Evolutionary conservation across 345 rosid genomes (phyloP).

Genomic region (Linum tenue): DNA sequence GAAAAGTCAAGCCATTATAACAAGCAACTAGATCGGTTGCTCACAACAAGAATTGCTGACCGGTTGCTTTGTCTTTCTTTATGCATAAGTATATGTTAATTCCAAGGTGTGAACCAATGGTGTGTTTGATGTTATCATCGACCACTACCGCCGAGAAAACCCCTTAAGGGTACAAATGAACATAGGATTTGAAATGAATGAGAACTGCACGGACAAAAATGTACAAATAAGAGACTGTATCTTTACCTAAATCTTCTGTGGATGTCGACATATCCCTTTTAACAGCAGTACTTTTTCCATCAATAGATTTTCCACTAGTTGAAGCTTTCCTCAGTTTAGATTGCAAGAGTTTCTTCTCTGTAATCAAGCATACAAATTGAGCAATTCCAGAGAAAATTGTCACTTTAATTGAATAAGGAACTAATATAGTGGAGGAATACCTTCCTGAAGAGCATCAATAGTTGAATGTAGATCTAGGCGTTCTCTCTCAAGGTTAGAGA

Average conservation of each 20-base stretch:
- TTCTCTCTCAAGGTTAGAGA: conserved; percentile 75
- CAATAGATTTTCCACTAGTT: conserved; percentile 40
- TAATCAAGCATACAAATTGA: neutral
- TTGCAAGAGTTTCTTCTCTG: conserved; percentile 94
- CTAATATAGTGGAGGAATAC: conserved; percentile 21
- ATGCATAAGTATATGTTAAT: too few species aligned
- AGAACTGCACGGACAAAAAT: neutral
- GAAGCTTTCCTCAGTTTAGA: conserved; percentile 76
- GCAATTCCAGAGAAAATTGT: neutral
- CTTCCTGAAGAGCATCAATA: conserved; percentile 87
- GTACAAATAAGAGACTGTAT: neutral
- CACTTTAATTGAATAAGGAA: neutral
- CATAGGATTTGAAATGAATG: neutral
- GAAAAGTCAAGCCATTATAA: too few species aligned
- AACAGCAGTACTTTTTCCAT: conserved; percentile 28
- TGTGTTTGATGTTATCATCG: neutral
- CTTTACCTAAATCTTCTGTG: conserved; percentile 75
- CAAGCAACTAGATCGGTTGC: too few species aligned
- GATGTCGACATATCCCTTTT: conserved; percentile 68
- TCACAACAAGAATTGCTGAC: too few species aligned
- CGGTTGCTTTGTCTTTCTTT: too few species aligned
- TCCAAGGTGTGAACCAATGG: too few species aligned
- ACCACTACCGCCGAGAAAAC: neutral
- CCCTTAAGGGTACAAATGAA: neutral
- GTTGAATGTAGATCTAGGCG: conserved; percentile 83